Percentiles rank a stretch among this genome's conserved stretches.
phyloP scores from a whole-genome alignment of 169 alveolate genomes.

The Miamiensis avidus region DNA sequence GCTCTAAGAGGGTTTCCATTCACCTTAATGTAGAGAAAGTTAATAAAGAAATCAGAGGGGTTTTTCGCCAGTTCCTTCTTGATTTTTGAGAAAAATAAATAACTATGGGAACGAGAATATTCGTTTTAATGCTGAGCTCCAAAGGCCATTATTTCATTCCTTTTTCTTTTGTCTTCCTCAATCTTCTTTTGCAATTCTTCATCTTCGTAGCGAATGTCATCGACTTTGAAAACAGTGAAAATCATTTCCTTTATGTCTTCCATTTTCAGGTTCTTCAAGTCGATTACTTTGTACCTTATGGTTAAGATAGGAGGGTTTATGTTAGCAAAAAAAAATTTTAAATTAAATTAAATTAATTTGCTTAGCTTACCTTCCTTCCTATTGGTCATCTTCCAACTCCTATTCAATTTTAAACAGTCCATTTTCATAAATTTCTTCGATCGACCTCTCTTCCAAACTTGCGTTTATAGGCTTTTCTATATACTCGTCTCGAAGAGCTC shows the following conservation, averaged over 20 bases:
- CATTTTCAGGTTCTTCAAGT: not conserved
- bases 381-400: not conserved
- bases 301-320: not conserved
- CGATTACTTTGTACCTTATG: constrained; percentile 2
- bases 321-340: too few relatives aligned
- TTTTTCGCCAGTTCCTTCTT: not conserved
- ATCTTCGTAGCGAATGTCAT: not conserved
- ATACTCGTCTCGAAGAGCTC: constrained; percentile 21
- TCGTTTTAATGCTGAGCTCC: not conserved
- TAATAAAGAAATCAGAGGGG: not conserved
- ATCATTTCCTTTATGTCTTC: not conserved
- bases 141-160: not conserved
- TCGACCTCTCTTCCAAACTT: not conserved
- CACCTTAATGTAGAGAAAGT: constrained; percentile 6
- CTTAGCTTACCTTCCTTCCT: not conserved
- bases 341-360: too few relatives aligned
- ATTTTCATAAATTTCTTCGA: not conserved
- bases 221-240: not conserved
- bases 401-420: not conserved
- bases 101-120: not conserved
- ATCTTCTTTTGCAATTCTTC: not conserved
- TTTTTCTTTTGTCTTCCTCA: not conserved
- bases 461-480: constrained; percentile 39
- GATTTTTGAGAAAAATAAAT: constrained; percentile 18
- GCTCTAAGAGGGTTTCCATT: constrained; percentile 6